phyloP scores from a whole-genome alignment of 164 flowering plant genomes.

The Stephania cephalantha region DNA sequence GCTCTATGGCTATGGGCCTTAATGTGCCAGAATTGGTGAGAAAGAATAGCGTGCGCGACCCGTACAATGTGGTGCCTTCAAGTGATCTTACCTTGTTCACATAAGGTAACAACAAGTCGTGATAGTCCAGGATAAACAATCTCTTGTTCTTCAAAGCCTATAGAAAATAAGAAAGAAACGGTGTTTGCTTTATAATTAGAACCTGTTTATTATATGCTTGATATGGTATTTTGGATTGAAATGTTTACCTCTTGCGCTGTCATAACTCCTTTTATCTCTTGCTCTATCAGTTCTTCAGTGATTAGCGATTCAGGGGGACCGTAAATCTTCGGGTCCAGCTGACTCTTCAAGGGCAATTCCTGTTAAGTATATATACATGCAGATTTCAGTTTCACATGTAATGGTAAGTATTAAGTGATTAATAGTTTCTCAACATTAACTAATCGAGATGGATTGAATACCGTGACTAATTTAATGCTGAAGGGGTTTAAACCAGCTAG shows the following conservation, averaged over 20 bases:
- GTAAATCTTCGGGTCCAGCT: constrained; percentile 33
- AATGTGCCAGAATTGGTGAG: constrained; percentile 18
- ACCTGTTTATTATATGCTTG: too few species aligned
- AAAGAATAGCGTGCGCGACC: constrained; percentile 30
- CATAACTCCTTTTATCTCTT: constrained; percentile 26
- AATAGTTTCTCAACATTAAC: too few species aligned
- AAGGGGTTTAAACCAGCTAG: constrained; percentile 50
- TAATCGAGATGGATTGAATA: constrained; percentile 8
- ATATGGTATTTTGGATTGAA: too few species aligned
- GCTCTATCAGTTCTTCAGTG: constrained; percentile 26
- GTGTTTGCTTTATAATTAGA: too few species aligned
- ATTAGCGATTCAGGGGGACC: constrained; percentile 35
- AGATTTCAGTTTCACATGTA: too few species aligned
- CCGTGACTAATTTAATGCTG: constrained; percentile 35
- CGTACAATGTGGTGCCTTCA: constrained; percentile 26
- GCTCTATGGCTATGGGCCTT: constrained; percentile 33
- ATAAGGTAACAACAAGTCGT: constrained; percentile 36
- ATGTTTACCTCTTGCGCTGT: constrained; percentile 27
- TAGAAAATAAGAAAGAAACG: background rate
- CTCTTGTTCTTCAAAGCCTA: constrained; percentile 31
- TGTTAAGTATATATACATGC: constrained; percentile 6
- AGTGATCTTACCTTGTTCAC: constrained; percentile 26
- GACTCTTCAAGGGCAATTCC: constrained; percentile 43
- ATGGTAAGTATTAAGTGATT: too few species aligned
- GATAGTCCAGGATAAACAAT: constrained; percentile 48